Evolutionary conservation across 2,329 filamentous ascomycete genomes (phyloP).

Genomic region (Botrytis cinerea): DNA sequence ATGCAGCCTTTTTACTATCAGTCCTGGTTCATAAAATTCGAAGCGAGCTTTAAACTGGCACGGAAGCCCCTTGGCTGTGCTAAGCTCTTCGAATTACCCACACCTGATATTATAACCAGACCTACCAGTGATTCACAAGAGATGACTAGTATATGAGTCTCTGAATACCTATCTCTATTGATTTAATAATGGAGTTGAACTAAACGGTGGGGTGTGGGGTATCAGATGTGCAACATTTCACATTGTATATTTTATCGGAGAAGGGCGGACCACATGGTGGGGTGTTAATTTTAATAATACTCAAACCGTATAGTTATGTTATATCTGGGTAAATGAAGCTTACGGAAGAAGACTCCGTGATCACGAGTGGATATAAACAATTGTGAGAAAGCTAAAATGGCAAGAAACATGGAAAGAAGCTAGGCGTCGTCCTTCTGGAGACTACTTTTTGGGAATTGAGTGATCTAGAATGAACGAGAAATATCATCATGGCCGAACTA

Average conservation of each 20-base stretch:
- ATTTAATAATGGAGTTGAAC: not conserved
- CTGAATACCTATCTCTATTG: constrained; percentile 31
- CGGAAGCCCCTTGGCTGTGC: not conserved
- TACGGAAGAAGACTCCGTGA: not conserved
- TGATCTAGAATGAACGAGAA: not conserved
- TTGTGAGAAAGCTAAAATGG: not conserved
- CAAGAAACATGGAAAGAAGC: not conserved
- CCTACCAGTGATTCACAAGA: not conserved
- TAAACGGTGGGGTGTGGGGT: constrained; percentile 4
- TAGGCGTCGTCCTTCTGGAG: not conserved
- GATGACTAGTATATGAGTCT: not conserved
- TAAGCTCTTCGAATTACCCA: not conserved
- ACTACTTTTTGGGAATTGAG: not conserved
- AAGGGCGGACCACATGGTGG: not conserved
- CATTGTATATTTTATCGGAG: not conserved
- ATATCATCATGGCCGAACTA: not conserved
- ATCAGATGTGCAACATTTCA: constrained; percentile 2
- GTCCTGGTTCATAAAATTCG: not conserved
- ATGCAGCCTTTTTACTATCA: not conserved
- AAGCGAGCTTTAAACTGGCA: not conserved
- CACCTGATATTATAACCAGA: not conserved
- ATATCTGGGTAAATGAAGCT: not conserved
- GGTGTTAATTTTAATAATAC: not conserved
- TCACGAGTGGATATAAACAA: not conserved
- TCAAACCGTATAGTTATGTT: not conserved